Evolutionary conservation across 768 basidiomycete genomes (phyloP).

Genomic region (Leccinum longicurvipes): DNA sequence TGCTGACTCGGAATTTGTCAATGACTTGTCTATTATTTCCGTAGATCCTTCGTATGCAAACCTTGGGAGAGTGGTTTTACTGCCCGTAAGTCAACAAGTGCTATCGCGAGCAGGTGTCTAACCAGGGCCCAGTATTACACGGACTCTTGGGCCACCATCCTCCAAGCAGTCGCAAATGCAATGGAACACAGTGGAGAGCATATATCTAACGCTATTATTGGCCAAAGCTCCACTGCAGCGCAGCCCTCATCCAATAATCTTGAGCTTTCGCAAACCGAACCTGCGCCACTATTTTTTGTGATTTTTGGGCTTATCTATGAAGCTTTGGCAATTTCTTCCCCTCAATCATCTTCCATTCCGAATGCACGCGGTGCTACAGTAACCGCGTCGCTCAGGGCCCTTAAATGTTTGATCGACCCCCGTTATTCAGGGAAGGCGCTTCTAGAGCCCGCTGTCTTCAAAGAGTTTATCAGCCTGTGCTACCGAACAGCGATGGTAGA

Average conservation of each 20-base stretch:
- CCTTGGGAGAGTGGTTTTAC: conserved; percentile 83
- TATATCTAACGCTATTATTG: conserved; percentile 81
- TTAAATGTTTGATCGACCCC: conserved; percentile 76
- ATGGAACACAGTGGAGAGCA: conserved; percentile 69
- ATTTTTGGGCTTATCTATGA: conserved; percentile 95
- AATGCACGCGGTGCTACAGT: conserved; percentile 45
- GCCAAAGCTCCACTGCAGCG: conserved; percentile 34
- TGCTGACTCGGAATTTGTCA: conserved; percentile 82
- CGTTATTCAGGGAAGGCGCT: conserved; percentile 81
- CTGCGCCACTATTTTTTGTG: conserved; percentile 80
- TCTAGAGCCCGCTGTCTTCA: conserved; percentile 78
- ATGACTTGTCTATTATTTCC: conserved; percentile 70
- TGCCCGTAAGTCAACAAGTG: conserved; percentile 63
- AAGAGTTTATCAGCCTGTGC: conserved; percentile 84
- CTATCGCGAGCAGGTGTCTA: background rate
- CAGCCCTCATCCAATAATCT: conserved; percentile 20
- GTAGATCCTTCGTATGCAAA: conserved; percentile 83
- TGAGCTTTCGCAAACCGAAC: conserved; percentile 45
- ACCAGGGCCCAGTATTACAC: conserved; percentile 69
- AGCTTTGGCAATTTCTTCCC: conserved; percentile 64
- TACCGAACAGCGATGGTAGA: conserved; percentile 92
- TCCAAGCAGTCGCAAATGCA: conserved; percentile 79
- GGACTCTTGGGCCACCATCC: conserved; percentile 74
- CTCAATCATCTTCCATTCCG: conserved; percentile 48
- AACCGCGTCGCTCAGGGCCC: conserved; percentile 65